Base-by-base conservation (phyloP, 352 stramenopile genomes). In the Globisporangium nagaii region DNA sequence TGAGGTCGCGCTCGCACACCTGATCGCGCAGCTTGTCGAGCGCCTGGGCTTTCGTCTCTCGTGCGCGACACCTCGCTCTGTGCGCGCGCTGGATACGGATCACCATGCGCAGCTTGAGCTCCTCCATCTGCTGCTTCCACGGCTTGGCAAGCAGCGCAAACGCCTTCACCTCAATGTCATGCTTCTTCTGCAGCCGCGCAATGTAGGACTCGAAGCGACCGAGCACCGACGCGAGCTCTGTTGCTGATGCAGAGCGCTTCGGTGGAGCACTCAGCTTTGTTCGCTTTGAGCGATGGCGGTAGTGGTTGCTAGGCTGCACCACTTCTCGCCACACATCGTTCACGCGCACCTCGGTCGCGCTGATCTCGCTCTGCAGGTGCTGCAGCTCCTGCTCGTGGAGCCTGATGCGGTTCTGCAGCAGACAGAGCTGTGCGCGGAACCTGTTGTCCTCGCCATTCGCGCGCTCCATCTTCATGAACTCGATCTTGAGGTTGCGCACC, bases 121-220 rank as follows among this genome's bases (percentile, higher is more conserved):
- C 79, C 24, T 90, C 70, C 63, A 90, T 74, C 51, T 93, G 80
- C 55, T 84, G 58, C 43, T 86, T 69, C 83, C 83, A 93, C 0
- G 78, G 69, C 15, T 76, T 75, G 22, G 74, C 56, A 11, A 90
- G 47, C 25, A 84, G 43, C 15, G 58, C 61, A 1, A 75, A 77
- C 0, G 82, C 70, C 40, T 87, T 83, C 19, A 83, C 55, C 46
- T 81, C 74, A 28, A 89, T 71, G 20, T 79, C 65, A 37, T 88
- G 63, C 35, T 75, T 82, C 24, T 63, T 65, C 40, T 90, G 67
- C 4, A 86, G 52, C 15, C 71, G 66, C n/a, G 64, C 63, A 11
- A 90, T 69, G 35, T 79, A 65, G 4, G 59, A 67, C 39, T 82
- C 66, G 36, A 90, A 89, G 3, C 82, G 75, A 28, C 65, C 72